Conservation (phyloP, 139 green algal genomes). For the Micractinium sp. region DNA sequence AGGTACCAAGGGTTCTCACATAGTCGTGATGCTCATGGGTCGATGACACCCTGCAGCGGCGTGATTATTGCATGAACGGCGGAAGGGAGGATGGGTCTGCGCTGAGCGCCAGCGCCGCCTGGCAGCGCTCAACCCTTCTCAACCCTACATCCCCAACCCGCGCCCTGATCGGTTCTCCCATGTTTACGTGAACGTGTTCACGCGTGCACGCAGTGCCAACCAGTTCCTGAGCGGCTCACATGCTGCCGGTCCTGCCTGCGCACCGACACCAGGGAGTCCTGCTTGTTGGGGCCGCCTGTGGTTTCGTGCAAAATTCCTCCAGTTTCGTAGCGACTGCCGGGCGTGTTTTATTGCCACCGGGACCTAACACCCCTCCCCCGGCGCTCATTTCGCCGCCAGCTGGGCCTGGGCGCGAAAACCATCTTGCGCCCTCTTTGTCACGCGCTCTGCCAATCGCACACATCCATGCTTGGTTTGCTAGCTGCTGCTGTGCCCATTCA, state of each 20-base stretch:
- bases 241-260: not conserved
- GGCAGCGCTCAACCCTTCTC: too few species aligned
- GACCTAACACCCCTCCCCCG: not conserved
- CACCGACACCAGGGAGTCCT: too few species aligned
- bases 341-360: not conserved
- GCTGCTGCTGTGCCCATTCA: not conserved
- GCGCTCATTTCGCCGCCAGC: not conserved
- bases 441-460: not conserved
- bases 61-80: not conserved
- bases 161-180: not conserved
- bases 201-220: not conserved
- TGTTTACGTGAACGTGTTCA: not conserved
- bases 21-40: conserved; percentile 34
- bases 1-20: not conserved
- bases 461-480: not conserved
- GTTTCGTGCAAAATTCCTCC: too few species aligned
- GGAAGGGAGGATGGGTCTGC: not conserved
- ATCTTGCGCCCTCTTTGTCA: not conserved
- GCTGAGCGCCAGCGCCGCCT: not conserved
- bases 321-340: too few species aligned
- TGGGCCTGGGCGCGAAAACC: too few species aligned
- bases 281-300: too few species aligned
- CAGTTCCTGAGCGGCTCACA: not conserved
- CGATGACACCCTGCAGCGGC: not conserved
- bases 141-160: too few species aligned